Percentiles rank a stretch among this genome's conserved stretches.
phyloP scores from a whole-genome alignment of 2,329 filamentous ascomycete genomes.

The Trichoderma breve region DNA sequence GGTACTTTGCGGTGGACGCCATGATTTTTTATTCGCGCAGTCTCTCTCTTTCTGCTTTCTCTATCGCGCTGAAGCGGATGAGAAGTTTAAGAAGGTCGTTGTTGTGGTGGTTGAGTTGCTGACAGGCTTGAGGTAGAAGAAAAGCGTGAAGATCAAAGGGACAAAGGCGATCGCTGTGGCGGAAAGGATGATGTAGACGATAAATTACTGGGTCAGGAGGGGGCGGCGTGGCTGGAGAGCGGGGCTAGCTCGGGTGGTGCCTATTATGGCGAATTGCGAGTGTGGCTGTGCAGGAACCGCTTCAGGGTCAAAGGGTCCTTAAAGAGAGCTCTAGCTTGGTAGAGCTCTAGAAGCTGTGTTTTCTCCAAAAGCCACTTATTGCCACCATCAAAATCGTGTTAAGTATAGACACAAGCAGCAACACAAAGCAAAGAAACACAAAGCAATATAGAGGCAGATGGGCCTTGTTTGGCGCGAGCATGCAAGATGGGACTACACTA shows the following conservation, averaged over 20 bases:
- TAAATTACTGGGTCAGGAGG: conserved; percentile 20
- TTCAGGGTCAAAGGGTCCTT: too few species aligned
- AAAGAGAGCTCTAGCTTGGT: too few species aligned
- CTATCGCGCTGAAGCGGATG: neutral
- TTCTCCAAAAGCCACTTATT: neutral
- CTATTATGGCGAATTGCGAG: neutral
- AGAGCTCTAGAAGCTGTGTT: neutral
- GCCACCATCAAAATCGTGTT: neutral
- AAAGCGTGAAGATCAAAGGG: neutral
- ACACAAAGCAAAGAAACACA: neutral
- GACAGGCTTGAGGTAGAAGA: neutral
- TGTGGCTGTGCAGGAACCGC: conserved; percentile 12
- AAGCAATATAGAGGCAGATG: neutral
- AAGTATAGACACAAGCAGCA: neutral
- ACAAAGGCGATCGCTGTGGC: conserved; percentile 19
- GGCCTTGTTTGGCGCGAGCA: neutral
- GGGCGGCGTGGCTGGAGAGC: conserved; percentile 10
- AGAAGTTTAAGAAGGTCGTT: neutral
- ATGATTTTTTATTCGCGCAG: conserved; percentile 43
- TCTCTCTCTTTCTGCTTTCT: neutral
- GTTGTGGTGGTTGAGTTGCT: neutral
- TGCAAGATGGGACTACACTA: neutral
- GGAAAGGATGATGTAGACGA: conserved; percentile 18
- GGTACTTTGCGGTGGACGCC: conserved; percentile 78
- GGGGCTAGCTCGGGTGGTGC: neutral